Conservation (phyloP, 2,329 filamentous ascomycete species). For the Curvularia verruculosa region DNA sequence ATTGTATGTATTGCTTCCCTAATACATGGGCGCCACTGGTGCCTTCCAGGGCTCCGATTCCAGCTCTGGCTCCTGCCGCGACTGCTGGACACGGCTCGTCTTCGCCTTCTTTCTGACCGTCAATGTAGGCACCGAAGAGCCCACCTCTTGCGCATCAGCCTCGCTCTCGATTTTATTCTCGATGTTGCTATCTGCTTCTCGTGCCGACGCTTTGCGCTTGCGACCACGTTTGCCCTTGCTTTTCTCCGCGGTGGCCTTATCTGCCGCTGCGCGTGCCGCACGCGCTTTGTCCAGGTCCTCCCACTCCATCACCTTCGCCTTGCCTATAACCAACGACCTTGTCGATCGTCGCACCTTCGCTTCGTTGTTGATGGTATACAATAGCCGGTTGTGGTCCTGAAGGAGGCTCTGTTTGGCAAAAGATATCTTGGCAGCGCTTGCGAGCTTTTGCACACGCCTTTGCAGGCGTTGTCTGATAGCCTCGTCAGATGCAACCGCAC, state of each 20-base stretch:
- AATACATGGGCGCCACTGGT: not conserved
- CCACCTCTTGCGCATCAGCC: no score
- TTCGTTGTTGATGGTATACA: slow-evolving; percentile 1
- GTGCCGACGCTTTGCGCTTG: not conserved
- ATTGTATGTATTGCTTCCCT: not conserved
- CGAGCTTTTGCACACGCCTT: not conserved
- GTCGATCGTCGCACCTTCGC: slow-evolving; percentile 1
- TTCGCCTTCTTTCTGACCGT: not conserved
- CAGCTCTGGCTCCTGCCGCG: not conserved
- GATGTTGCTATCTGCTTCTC: not conserved
- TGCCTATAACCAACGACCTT: not conserved
- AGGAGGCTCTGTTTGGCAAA: not conserved
- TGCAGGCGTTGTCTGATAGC: not conserved
- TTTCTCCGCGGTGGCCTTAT: not conserved
- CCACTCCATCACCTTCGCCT: slow-evolving; percentile 1
- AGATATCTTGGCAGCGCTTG: not conserved
- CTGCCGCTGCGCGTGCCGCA: not conserved
- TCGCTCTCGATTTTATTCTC: not conserved
- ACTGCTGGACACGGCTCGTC: not conserved
- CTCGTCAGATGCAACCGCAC: not conserved
- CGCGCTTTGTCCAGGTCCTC: slow-evolving; percentile 1
- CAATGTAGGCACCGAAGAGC: not conserved
- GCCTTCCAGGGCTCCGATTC: not conserved
- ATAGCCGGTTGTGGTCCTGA: not conserved
- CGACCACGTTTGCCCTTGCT: not conserved